Evolutionary conservation across 768 basidiomycete species (phyloP).

Genomic region (Lyophyllum shimeji): DNA sequence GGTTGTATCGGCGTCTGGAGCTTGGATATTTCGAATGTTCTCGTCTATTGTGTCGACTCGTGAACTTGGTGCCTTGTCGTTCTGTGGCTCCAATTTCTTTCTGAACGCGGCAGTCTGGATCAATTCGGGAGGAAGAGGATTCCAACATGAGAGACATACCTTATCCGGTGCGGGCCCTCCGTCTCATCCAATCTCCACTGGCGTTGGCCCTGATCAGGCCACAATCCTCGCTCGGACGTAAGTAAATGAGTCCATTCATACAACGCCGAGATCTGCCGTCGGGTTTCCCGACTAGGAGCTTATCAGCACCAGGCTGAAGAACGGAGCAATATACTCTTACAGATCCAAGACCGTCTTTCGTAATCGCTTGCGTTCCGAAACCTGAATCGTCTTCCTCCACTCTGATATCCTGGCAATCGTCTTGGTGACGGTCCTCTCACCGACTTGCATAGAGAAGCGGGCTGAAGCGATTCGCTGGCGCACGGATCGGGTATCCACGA

Average conservation of each 20-base stretch:
- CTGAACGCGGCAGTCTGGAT: constrained; percentile 33
- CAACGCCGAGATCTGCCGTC: constrained; percentile 63
- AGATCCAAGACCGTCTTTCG: constrained; percentile 72
- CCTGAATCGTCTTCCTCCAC: constrained; percentile 70
- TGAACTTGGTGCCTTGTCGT: constrained; percentile 45
- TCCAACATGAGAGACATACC: constrained; percentile 42
- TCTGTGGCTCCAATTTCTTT: constrained; percentile 73
- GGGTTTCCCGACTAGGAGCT: constrained; percentile 64
- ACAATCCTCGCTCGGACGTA: constrained; percentile 79
- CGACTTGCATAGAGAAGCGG: constrained; percentile 60
- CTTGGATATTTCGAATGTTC: constrained; percentile 47
- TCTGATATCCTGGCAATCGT: constrained; percentile 62
- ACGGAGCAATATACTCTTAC: constrained; percentile 38
- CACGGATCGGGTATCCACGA: constrained; percentile 51
- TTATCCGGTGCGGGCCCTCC: constrained; percentile 84
- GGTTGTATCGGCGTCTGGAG: constrained; percentile 49
- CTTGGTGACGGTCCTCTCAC: constrained; percentile 62
- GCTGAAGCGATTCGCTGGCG: constrained; percentile 55
- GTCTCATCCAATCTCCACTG: constrained; percentile 89
- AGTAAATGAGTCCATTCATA: constrained; percentile 62
- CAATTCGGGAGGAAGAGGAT: not conserved
- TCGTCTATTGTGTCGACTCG: constrained; percentile 45
- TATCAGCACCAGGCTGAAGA: not conserved
- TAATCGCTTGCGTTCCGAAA: constrained; percentile 69
- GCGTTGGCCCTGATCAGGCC: constrained; percentile 56